Conservation (phyloP, 1,139 yeast genomes). For the Diutina siamensis region DNA sequence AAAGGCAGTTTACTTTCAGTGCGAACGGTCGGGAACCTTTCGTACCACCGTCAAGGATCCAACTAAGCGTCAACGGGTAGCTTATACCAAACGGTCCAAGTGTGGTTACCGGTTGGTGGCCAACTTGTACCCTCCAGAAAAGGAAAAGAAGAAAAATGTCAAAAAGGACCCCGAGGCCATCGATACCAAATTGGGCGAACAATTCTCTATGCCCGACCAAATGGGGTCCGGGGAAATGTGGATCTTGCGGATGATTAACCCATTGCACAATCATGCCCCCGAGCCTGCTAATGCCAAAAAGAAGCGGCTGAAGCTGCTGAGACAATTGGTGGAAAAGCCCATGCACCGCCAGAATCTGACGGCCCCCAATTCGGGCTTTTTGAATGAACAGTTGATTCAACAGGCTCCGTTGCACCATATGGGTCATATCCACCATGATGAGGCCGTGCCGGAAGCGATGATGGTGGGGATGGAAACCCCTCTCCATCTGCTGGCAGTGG, state of each 20-base stretch:
- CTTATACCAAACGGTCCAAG: constrained; percentile 39
- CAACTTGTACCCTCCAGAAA: constrained; percentile 33
- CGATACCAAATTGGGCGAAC: neutral
- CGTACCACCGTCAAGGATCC: constrained; percentile 40
- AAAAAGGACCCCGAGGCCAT: constrained; percentile 13
- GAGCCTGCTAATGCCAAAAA: constrained; percentile 25
- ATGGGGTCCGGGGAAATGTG: constrained; percentile 26
- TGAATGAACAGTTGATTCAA: constrained; percentile 7
- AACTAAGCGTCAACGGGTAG: constrained; percentile 36
- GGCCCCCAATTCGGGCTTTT: neutral
- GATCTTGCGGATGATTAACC: constrained; percentile 37
- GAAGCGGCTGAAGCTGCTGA: constrained; percentile 28
- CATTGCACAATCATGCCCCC: constrained; percentile 21
- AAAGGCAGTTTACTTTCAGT: constrained; percentile 40
- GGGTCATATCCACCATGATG: constrained; percentile 11
- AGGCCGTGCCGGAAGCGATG: constrained; percentile 26
- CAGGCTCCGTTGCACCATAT: constrained; percentile 11
- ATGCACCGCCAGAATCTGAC: constrained; percentile 14
- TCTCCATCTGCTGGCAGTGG: constrained; percentile 21
- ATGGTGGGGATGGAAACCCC: constrained; percentile 35
- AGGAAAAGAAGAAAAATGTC: constrained; percentile 23
- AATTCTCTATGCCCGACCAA: neutral
- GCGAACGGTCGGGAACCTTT: constrained; percentile 37
- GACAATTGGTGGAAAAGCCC: constrained; percentile 38
- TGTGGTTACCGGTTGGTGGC: constrained; percentile 40